Percentiles rank a stretch among this genome's conserved stretches.
Evolutionary conservation across 108 stramenopile genomes (phyloP).

Genomic region (Thalassiosira profunda): DNA sequence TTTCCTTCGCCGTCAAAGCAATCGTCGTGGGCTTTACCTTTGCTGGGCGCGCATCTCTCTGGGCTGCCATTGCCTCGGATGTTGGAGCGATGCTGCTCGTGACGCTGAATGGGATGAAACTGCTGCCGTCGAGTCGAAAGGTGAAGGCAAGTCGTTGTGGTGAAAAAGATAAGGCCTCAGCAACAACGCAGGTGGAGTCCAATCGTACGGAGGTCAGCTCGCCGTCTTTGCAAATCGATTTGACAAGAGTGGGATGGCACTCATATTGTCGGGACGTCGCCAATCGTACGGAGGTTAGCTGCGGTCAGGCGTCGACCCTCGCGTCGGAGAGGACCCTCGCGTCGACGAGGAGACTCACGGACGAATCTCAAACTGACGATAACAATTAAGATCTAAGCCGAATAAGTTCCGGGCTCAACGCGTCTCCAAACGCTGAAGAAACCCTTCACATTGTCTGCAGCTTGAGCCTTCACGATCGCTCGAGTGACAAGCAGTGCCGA

Average conservation of each 20-base stretch:
- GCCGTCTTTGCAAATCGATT: conserved; percentile 90
- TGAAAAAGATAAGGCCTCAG: too few species aligned
- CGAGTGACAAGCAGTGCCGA: conserved; percentile 74
- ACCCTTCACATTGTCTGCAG: conserved; percentile 70
- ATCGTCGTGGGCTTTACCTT: conserved; percentile 74
- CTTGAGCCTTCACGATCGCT: conserved; percentile 23
- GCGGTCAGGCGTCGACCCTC: too few species aligned
- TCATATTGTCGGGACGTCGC: conserved; percentile 81
- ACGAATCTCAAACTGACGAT: too few species aligned
- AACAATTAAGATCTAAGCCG: too few species aligned
- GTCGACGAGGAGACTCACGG: too few species aligned
- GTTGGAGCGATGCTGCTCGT: conserved; percentile 87
- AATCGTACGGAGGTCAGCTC: too few species aligned
- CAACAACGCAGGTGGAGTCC: too few species aligned
- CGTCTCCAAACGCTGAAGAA: conserved; percentile 87
- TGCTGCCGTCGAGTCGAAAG: conserved; percentile 55
- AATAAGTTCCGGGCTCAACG: conserved; percentile 52
- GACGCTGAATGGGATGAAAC: conserved; percentile 82
- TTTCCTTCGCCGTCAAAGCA: conserved; percentile 63
- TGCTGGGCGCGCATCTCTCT: conserved; percentile 58
- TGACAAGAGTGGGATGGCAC: conserved; percentile 87
- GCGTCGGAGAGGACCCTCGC: too few species aligned
- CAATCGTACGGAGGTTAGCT: too few species aligned
- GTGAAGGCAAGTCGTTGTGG: too few species aligned
- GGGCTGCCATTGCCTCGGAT: conserved; percentile 76